These are phyloP conservation scores for Salvia sclarea DNA, from an alignment of 305 asterid species.

Conservation along the genomic window DNA sequence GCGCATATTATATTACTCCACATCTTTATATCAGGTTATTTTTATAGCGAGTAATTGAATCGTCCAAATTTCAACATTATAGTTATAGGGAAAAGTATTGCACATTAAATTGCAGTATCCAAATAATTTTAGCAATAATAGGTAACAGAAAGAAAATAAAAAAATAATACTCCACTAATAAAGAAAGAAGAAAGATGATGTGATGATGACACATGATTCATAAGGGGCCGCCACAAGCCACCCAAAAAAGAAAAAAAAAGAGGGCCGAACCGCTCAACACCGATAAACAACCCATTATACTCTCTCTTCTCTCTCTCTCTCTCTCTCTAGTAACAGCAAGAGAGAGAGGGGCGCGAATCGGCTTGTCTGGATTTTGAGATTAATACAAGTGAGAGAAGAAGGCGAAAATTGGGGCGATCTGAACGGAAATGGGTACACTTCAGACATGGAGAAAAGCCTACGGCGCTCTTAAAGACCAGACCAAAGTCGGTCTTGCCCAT, in stretches of 20 bases:
- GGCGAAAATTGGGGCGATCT: slow-evolving; percentile 46
- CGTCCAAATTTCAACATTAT: neutral
- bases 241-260: slow-evolving; percentile 5
- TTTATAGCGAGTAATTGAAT: neutral
- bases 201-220: slow-evolving; percentile 27
- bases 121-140: neutral
- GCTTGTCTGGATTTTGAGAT: slow-evolving; percentile 23
- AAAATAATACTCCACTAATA: too few relatives aligned
- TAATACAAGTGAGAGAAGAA: slow-evolving; percentile 11
- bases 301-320: slow-evolving; percentile 31
- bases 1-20: too few relatives aligned
- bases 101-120: neutral
- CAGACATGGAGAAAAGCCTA: slow-evolving; percentile 89
- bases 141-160: too few relatives aligned
- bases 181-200: neutral
- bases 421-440: slow-evolving; percentile 82
- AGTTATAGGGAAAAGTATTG: neutral
- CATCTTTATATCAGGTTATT: neutral
- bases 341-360: slow-evolving; percentile 22
- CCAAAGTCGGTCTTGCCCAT: slow-evolving; percentile 89
- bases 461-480: slow-evolving; percentile 90
- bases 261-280: slow-evolving; percentile 9
- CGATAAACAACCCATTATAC: slow-evolving; percentile 20
- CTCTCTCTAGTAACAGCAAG: slow-evolving; percentile 29
- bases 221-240: slow-evolving; percentile 25